phyloP scores from a whole-genome alignment of 1,284 basidiomycete genomes.

The Ceratobasidium sp. region DNA sequence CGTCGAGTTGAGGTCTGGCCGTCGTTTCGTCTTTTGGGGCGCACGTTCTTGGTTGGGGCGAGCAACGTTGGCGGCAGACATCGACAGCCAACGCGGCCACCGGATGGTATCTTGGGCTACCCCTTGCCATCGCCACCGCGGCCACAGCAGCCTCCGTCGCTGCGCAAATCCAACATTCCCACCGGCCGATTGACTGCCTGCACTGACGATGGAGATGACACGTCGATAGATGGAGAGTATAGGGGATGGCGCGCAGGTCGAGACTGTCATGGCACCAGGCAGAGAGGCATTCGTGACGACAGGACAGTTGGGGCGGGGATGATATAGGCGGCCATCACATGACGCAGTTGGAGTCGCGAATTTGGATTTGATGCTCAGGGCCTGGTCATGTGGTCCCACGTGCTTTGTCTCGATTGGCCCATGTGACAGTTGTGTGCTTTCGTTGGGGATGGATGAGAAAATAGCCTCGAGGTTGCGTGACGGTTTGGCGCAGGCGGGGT shows the following conservation, averaged over 20 bases:
- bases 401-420: conserved; percentile 25
- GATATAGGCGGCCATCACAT: conserved; percentile 27
- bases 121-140: neutral
- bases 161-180: neutral
- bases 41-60: neutral
- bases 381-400: conserved; percentile 12
- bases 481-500: neutral
- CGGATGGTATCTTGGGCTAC: neutral
- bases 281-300: neutral
- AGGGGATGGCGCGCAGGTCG: conserved; percentile 10
- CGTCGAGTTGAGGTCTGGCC: conserved; percentile 45
- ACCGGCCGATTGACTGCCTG: neutral
- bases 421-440: neutral
- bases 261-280: neutral
- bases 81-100: conserved; percentile 17
- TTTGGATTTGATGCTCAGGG: neutral
- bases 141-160: conserved; percentile 6
- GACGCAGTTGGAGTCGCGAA: neutral
- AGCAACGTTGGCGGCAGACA: neutral
- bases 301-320: neutral
- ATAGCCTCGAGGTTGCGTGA: neutral
- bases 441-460: conserved; percentile 12
- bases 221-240: neutral
- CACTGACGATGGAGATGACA: neutral
- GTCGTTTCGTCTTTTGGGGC: neutral